Conservation (phyloP, 805 yeast species). For the Metschnikowia peoriensis region DNA sequence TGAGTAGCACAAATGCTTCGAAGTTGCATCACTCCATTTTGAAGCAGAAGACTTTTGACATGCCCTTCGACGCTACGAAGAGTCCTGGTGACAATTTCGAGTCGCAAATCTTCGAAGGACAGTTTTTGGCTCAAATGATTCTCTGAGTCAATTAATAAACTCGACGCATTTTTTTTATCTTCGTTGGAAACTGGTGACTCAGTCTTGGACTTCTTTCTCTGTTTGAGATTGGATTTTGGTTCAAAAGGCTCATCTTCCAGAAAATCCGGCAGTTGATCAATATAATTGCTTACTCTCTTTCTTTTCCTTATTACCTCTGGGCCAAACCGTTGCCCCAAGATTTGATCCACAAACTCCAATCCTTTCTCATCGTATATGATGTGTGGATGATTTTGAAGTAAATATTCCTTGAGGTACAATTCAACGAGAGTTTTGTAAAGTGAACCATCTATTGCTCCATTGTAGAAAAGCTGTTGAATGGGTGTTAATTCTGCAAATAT, state of each 20-base stretch:
- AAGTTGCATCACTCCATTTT: conserved; percentile 77
- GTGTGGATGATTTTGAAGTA: conserved; percentile 37
- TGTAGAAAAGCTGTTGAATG: conserved; percentile 63
- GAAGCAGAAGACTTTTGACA: conserved; percentile 28
- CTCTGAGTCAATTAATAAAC: background rate
- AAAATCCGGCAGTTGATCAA: background rate
- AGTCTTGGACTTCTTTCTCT: background rate
- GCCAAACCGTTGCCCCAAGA: conserved; percentile 39
- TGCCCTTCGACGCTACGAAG: conserved; percentile 4
- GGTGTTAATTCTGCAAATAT: conserved; percentile 67
- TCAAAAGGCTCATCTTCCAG: background rate
- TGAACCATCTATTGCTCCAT: conserved; percentile 44
- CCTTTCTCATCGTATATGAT: conserved; percentile 21
- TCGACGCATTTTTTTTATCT: background rate
- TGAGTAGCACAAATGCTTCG: conserved; percentile 86
- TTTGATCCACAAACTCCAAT: conserved; percentile 34
- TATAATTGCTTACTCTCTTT: conserved; percentile 1
- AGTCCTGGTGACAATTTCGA: background rate
- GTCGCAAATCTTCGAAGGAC: background rate
- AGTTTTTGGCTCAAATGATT: background rate
- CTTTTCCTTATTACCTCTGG: background rate
- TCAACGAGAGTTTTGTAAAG: conserved; percentile 46
- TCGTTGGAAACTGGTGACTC: background rate
- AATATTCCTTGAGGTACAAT: conserved; percentile 51
- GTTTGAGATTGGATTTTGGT: background rate